These are phyloP conservation scores for Kwoniella newhampshirensis DNA, from an alignment of 768 basidiomycete species.

Conservation along the genomic window DNA sequence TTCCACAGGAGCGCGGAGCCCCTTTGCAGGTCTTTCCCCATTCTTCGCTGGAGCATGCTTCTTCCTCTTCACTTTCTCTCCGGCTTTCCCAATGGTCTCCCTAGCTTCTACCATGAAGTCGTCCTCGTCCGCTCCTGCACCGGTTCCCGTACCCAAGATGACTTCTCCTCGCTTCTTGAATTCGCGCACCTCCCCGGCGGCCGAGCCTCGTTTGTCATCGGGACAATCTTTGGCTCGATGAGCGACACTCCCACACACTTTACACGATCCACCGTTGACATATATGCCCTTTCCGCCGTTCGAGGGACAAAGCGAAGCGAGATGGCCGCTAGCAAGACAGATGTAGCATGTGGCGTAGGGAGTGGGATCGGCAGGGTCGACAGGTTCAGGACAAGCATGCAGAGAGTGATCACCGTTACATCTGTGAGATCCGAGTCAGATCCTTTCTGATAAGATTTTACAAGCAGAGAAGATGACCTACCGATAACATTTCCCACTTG, in stretches of 20 bases:
- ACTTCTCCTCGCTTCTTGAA: conserved; percentile 49
- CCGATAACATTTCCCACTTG: conserved; percentile 73
- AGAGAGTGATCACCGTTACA: conserved; percentile 83
- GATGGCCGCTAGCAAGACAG: conserved; percentile 77
- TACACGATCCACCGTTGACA: conserved; percentile 86
- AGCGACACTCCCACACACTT: conserved; percentile 77
- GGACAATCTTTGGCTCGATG: conserved; percentile 84
- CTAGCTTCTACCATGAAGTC: conserved; percentile 84
- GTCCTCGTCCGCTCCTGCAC: conserved; percentile 85
- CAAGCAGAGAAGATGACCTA: conserved; percentile 43
- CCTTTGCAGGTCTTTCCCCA: conserved; percentile 18
- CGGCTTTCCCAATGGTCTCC: conserved; percentile 45
- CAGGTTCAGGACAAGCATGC: conserved; percentile 69
- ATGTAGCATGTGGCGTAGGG: conserved; percentile 93
- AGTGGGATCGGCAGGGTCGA: conserved; percentile 65
- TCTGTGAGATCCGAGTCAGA: conserved; percentile 54
- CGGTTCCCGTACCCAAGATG: conserved; percentile 55
- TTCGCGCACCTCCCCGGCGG: conserved; percentile 1
- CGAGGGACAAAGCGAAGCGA: conserved; percentile 76
- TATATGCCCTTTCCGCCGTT: conserved; percentile 81
- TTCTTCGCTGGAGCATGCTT: conserved; percentile 29
- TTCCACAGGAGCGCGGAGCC: conserved; percentile 2
- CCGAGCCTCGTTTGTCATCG: conserved; percentile 33
- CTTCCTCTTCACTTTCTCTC: conserved; percentile 12
- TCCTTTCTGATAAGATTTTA: neutral